Evolutionary conservation across 2,329 filamentous ascomycete genomes (phyloP).

Genomic region (Macrophomina phaseolina): DNA sequence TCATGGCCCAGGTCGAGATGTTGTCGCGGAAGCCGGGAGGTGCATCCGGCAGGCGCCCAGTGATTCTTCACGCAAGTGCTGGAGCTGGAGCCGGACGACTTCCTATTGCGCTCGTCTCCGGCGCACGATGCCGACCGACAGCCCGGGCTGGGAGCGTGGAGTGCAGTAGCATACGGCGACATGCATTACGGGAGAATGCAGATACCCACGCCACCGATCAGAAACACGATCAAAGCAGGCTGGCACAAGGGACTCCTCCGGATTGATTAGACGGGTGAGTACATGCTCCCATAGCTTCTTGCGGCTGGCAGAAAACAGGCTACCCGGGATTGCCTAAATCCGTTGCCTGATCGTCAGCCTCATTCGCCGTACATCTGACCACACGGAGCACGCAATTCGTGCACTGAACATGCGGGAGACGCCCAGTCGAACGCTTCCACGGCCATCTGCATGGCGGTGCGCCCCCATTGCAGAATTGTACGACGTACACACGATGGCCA

Average conservation of each 20-base stretch:
- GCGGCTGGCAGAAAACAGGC: background rate
- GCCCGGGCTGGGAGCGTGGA: slow-evolving; percentile 2
- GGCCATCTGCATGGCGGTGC: background rate
- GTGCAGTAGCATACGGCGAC: background rate
- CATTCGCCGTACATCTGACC: background rate
- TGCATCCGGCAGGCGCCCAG: background rate
- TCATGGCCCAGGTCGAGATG: background rate
- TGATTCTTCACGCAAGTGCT: background rate
- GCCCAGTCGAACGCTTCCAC: background rate
- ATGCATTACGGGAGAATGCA: background rate
- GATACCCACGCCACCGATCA: background rate
- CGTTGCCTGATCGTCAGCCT: background rate
- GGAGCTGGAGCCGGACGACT: background rate
- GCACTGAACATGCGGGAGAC: background rate
- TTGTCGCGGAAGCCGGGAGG: background rate
- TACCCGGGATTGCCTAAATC: background rate
- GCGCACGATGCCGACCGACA: background rate
- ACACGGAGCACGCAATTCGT: background rate
- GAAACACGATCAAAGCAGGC: background rate
- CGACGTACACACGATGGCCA: background rate
- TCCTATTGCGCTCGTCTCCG: background rate
- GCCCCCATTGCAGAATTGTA: background rate
- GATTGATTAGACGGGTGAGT: too few relatives aligned
- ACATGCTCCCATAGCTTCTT: background rate
- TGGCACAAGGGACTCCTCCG: background rate